Evolutionary conservation across 345 rosid species (phyloP).

Genomic region (Corymbia maculata): DNA sequence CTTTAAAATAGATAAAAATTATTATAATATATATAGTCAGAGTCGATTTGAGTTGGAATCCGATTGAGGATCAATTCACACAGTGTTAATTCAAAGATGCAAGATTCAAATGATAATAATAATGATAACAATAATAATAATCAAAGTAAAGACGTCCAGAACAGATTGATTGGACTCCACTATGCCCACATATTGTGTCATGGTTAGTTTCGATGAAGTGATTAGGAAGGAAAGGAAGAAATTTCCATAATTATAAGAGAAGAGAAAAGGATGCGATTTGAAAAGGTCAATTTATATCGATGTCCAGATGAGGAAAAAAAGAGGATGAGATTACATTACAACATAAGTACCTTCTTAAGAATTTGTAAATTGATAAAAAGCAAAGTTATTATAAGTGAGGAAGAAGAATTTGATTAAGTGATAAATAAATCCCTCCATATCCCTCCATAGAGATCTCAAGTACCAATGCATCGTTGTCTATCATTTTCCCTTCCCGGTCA

Average conservation of each 20-base stretch:
- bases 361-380: neutral
- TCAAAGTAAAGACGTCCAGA: neutral
- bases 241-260: neutral
- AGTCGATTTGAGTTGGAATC: too few relatives aligned
- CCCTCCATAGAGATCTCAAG: neutral
- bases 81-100: neutral
- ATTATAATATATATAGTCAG: too few relatives aligned
- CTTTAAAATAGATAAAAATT: too few relatives aligned
- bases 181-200: rapidly evolving
- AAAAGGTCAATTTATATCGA: neutral
- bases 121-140: neutral
- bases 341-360: neutral
- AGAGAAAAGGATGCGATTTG: neutral
- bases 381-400: neutral
- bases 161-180: neutral
- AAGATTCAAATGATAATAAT: too few relatives aligned
- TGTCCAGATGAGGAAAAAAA: neutral
- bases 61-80: too few relatives aligned
- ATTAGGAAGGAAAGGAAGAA: neutral
- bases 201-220: neutral
- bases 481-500: neutral
- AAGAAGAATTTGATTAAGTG: neutral
- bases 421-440: too few relatives aligned
- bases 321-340: neutral
- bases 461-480: neutral